Percentiles rank a stretch among this genome's conserved stretches.
These are phyloP conservation scores for Gomphus bonarii DNA, from an alignment of 1,284 basidiomycete genomes.

Conservation along the genomic window DNA sequence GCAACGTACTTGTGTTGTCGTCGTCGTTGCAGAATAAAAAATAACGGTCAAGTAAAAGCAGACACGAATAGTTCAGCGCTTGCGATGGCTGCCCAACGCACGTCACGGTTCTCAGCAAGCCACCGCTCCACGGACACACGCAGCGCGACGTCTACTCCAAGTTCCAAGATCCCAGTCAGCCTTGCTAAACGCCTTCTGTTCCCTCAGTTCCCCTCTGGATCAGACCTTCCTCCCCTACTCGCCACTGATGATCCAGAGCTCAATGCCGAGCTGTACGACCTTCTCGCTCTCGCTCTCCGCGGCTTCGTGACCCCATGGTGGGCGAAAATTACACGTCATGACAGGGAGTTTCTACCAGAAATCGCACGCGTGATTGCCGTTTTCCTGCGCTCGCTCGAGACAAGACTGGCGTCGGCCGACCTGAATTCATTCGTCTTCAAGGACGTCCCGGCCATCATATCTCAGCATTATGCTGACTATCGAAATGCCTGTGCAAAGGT, in stretches of 20 bases:
- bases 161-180: conserved; percentile 21
- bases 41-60: neutral
- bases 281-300: conserved; percentile 64
- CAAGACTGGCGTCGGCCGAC: conserved; percentile 44
- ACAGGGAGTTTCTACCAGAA: conserved; percentile 70
- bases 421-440: conserved; percentile 46
- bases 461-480: conserved; percentile 68
- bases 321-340: conserved; percentile 69
- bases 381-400: conserved; percentile 51
- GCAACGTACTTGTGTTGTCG: neutral
- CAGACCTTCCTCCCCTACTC: conserved; percentile 45
- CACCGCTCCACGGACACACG: neutral
- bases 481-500: conserved; percentile 52
- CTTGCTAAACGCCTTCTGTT: conserved; percentile 64
- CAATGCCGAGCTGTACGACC: conserved; percentile 61
- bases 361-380: conserved; percentile 48
- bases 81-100: neutral
- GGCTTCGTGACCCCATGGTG: conserved; percentile 77
- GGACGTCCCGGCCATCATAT: conserved; percentile 51
- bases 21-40: neutral
- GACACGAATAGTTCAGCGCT: neutral
- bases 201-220: conserved; percentile 36
- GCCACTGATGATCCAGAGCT: conserved; percentile 40
- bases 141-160: neutral
- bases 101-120: conserved; percentile 6